Conservation (phyloP, 202 grass and related monocot species). For the Tripidium arundinaceum region DNA sequence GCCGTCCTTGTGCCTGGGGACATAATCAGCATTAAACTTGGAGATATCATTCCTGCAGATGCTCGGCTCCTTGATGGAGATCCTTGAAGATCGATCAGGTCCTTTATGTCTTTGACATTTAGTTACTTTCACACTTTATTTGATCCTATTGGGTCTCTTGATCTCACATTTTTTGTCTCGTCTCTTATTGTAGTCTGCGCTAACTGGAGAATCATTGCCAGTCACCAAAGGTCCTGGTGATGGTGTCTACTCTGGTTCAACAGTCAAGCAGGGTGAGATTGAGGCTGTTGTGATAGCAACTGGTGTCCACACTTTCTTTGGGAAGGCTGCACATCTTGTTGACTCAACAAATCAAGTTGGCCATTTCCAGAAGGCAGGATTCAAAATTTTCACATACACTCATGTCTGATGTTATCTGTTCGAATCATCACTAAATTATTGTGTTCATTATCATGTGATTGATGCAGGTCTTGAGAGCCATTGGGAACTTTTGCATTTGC, state of each 20-base stretch:
- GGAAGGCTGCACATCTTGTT: slow-evolving; percentile 90
- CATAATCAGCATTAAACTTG: slow-evolving; percentile 74
- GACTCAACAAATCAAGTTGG: slow-evolving; percentile 84
- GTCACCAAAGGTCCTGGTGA: slow-evolving; percentile 71
- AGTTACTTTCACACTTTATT: too few species aligned
- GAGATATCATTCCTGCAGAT: slow-evolving; percentile 84
- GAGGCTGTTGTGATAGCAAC: slow-evolving; percentile 83
- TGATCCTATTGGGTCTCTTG: too few species aligned
- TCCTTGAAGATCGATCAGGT: slow-evolving; percentile 90
- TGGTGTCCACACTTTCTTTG: slow-evolving; percentile 91
- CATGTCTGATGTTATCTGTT: not conserved
- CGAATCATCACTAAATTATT: not conserved
- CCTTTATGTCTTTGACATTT: too few species aligned
- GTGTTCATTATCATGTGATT: not conserved
- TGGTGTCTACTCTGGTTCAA: slow-evolving; percentile 80
- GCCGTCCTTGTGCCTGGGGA: slow-evolving; percentile 82
- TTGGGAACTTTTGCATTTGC: slow-evolving; percentile 97
- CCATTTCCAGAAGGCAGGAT: slow-evolving; percentile 75
- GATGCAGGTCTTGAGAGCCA: slow-evolving; percentile 75
- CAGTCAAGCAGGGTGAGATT: slow-evolving; percentile 83
- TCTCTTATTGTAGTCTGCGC: slow-evolving; percentile 52
- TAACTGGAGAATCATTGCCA: slow-evolving; percentile 82
- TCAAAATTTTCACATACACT: not conserved
- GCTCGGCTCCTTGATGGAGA: slow-evolving; percentile 82
- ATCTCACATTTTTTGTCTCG: too few species aligned